Evolutionary conservation across 2,329 filamentous ascomycete species (phyloP), one percentile per base, ranked within the genome.

Genomic region (Diplodia intermedia): DNA sequence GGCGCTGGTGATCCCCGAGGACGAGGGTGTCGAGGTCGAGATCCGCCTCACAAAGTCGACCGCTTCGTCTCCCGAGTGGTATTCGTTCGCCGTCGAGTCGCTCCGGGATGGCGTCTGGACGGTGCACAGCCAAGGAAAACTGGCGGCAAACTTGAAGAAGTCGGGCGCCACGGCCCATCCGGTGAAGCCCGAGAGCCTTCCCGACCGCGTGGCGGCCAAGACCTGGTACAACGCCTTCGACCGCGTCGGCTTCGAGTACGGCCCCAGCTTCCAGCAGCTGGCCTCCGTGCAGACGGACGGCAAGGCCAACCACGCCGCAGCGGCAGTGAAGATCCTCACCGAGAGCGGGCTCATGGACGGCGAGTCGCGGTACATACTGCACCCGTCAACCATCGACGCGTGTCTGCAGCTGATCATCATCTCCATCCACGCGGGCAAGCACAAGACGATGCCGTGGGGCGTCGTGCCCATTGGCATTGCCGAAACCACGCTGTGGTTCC

Each of bases 181-280:
- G 6, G 43, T 49, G 14, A n/a, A 47, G 14, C 40, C 14, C n/a
- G 14, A 15, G 14, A 47, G n/a, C 14, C 40, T 47, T 15, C 14
- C 40, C 40, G 14, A 47, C 14, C 40, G 40, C 15, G 43, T n/a
- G 12, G 15, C 43, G n/a, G 15, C 43, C n/a, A 20, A 18, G 15
- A 4, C 5, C 15, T 63, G 60, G 60, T 63, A 63, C 26, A n/a
- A 50, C 43, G 60, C 60, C 40, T 49, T 63, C 29, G 11, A 29
- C n/a, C 14, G 20, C 7, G 60, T 63, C 31, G 60, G 60, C 60
- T 63, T 63, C 40, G 60, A 63, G 23, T 63, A 63, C 47, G 60
- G 38, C 9, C 60, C 60, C 38, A 47, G 38, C 31, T 63, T 63
- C 38, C 60, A 63, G 60, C 33, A 33, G 20, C 38, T 50, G 33